phyloP scores from a whole-genome alignment of 2,329 filamentous ascomycete genomes.

The Hymenoscyphus fructigenus region DNA sequence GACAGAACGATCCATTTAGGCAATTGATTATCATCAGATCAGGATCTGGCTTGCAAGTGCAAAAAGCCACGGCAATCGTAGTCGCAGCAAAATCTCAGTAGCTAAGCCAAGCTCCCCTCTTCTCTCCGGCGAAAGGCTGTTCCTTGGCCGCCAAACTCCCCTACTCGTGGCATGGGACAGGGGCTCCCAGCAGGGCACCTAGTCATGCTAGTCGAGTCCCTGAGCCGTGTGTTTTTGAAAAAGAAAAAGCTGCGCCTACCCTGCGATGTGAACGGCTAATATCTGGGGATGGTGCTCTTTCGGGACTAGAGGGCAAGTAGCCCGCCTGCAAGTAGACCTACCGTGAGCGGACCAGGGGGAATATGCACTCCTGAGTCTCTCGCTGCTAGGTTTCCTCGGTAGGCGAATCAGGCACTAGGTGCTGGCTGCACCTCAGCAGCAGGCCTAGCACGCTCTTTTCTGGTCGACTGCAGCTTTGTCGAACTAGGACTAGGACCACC shows the following conservation, averaged over 20 bases:
- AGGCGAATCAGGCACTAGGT: not conserved
- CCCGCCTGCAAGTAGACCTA: not conserved
- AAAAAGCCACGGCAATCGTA: too few species aligned
- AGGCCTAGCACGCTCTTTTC: not conserved
- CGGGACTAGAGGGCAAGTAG: not conserved
- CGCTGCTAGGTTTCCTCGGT: not conserved
- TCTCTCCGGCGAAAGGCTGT: conserved; percentile 5
- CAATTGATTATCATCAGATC: not conserved
- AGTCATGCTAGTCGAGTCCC: conserved; percentile 7
- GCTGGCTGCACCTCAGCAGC: not conserved
- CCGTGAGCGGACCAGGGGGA: not conserved
- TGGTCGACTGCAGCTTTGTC: not conserved
- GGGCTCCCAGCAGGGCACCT: not conserved
- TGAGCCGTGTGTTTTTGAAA: conserved; percentile 12
- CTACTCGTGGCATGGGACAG: conserved; percentile 8
- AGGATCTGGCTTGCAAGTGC: not conserved
- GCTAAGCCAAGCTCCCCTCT: too few species aligned
- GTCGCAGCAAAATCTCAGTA: too few species aligned
- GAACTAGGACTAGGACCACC: not conserved
- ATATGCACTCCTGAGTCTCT: conserved; percentile 1
- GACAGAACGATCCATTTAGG: too few species aligned
- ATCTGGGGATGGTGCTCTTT: conserved; percentile 19
- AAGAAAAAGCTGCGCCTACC: conserved; percentile 18
- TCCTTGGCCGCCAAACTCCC: not conserved
- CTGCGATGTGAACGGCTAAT: conserved; percentile 25